Conservation (phyloP, 2,329 filamentous ascomycete genomes). For the Cryphonectria radicalis region DNA sequence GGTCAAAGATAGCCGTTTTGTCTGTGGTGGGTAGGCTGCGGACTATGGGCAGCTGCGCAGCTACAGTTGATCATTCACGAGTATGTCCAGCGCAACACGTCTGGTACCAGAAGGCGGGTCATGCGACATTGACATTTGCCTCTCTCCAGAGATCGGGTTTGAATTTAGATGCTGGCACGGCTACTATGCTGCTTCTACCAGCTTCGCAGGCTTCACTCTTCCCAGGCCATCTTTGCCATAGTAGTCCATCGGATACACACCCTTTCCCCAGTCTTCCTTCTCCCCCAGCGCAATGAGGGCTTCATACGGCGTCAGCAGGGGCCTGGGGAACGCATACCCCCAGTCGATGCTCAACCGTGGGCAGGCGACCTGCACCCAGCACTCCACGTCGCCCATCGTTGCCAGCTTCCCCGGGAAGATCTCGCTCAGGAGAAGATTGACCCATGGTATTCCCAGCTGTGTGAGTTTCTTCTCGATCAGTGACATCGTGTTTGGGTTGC, state of each 20-base stretch:
- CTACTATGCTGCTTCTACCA: constrained; percentile 24
- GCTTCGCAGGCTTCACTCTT: constrained; percentile 62
- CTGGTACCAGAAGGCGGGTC: background rate
- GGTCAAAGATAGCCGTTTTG: background rate
- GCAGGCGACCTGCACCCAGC: constrained; percentile 98
- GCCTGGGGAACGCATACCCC: constrained; percentile 93
- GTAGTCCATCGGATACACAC: constrained; percentile 96
- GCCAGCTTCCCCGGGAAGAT: constrained; percentile 96
- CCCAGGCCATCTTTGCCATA: constrained; percentile 92
- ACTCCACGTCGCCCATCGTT: constrained; percentile 92
- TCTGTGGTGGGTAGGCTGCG: background rate
- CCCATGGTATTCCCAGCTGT: constrained; percentile 73
- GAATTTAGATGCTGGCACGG: background rate
- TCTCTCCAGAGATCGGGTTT: background rate
- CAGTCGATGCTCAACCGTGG: constrained; percentile 97
- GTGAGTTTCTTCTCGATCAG: constrained; percentile 81
- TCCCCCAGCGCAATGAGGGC: constrained; percentile 87
- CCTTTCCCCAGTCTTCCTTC: constrained; percentile 74
- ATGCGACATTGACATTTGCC: background rate
- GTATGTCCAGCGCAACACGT: background rate
- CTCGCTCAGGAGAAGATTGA: constrained; percentile 88
- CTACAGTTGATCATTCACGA: background rate
- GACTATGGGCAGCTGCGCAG: background rate
- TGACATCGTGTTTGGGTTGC: constrained; percentile 89
- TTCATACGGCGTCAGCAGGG: constrained; percentile 91